Base-by-base conservation (phyloP, 78 protist genomes). In the Chrysochromulina tobinii region DNA sequence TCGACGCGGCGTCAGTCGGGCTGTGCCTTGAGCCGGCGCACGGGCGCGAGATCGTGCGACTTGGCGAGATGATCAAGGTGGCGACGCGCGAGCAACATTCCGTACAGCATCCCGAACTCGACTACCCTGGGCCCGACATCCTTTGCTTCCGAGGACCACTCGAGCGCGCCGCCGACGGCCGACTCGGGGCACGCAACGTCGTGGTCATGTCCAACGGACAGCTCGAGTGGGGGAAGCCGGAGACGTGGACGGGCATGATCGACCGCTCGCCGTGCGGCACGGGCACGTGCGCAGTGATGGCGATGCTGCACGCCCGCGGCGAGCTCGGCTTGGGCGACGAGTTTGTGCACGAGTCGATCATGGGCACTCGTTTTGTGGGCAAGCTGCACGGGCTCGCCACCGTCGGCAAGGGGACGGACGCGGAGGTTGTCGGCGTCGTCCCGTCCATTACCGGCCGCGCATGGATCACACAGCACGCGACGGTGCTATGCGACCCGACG, bases 201-300 rank as follows among this genome's bases (percentile, higher is more conserved):
- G 91, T 89, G 23, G 73, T 89, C 12, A 89, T 89, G 91, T 89
- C 84, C 64, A 88, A 88, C 58, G 81, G 79, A 14, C 54, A 57
- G 75, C 75, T 89, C 68, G n/a, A 20, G 5, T 89, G 91, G 91
- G 84, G 11, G 25, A 12, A 69, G 50, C 79, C 68, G 54, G 23
- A 1, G 84, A 89, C 91, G 55, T 72, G 84, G 84, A 55, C 84
- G 18, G 79, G 79, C 12, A 89, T 89, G 83, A 8, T 89, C 25
- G 91, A 89, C 68, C 61, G 91, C 48, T 89, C 91, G 54, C 91
- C 91, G 38, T 89, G 91, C 21, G 91, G 91, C 20, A 69, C 91
- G 8, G 91, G 91, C 73, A 89, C 91, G 48, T 89, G 91, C 51
- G 91, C 91, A 17, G 64, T 89, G n/a, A 89, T 89, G 91, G 91